phyloP scores from a whole-genome alignment of 768 basidiomycete genomes.

The Tremella fuciformis region DNA sequence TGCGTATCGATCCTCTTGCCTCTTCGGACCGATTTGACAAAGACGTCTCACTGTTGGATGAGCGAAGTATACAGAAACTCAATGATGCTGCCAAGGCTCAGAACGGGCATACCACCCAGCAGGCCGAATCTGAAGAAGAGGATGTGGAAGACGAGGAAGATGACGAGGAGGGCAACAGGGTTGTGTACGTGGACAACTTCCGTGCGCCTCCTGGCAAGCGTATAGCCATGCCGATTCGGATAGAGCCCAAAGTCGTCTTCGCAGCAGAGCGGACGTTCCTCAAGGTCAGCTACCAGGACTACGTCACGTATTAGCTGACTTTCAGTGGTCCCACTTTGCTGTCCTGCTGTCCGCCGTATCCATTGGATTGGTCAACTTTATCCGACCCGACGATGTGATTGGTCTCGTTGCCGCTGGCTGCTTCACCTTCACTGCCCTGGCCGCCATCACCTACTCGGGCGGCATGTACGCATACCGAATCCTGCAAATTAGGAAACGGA shows the following conservation, averaged over 20 bases:
- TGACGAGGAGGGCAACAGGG: conserved; percentile 54
- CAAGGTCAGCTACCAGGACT: conserved; percentile 57
- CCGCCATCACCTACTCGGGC: conserved; percentile 80
- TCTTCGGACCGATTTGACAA: conserved; percentile 80
- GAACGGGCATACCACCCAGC: conserved; percentile 5
- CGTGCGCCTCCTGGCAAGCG: conserved; percentile 78
- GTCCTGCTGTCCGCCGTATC: conserved; percentile 54
- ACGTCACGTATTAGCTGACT: neutral
- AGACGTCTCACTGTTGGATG: conserved; percentile 60
- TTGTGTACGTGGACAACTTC: conserved; percentile 61
- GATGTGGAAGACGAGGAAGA: conserved; percentile 49
- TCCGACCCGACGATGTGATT: conserved; percentile 53
- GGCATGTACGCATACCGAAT: conserved; percentile 51
- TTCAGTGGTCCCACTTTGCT: conserved; percentile 61
- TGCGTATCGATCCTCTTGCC: conserved; percentile 77
- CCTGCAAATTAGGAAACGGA: conserved; percentile 39
- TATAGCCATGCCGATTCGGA: conserved; percentile 88
- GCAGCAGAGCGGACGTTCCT: conserved; percentile 92
- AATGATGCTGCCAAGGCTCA: conserved; percentile 33
- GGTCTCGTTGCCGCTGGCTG: conserved; percentile 82
- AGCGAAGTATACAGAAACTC: conserved; percentile 59
- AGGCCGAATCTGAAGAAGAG: conserved; percentile 45
- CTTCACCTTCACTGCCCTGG: conserved; percentile 85
- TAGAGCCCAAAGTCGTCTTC: conserved; percentile 93
- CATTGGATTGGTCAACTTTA: conserved; percentile 57